Evolutionary conservation across 495 filamentous ascomycete species (phyloP), one percentile per base, ranked within the genome.

Genomic region (Xylaria venustula): DNA sequence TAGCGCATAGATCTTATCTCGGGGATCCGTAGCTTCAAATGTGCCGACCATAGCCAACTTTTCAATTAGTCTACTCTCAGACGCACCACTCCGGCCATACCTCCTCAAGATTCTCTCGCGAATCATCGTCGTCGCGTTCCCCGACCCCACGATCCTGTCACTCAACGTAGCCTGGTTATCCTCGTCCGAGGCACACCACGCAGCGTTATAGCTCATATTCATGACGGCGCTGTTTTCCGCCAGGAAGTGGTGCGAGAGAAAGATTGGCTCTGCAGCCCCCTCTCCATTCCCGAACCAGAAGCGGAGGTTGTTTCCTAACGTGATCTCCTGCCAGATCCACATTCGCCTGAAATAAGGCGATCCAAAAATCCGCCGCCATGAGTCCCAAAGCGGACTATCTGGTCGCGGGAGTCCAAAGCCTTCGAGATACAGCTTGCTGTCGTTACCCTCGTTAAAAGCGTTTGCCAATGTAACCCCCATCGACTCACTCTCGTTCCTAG

Each of bases 321-420:
- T 20, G 26, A 64, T 22, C 49, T 64, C 62, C 22, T 64, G 62
- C 17, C 37, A 12, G 19, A 64, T 54, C 62, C 62, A 64, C 30
- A 64, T 54, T 9, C 62, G 62, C 30, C 49, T 52, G 30, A 52
- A 52, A 23, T 52, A 52, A 34, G 49, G 49, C 30, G 30, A 34
- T 8, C 3, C 11, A n/a, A 52, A 52, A 9, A 52, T 5, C 1
- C 17, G 15, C 1, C 49, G 49, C 49, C 49, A 52, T 2, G 49
- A 52, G 7, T 52, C 49, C 49, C 49, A 52, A 37, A 52, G 49
- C 1, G 32, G 30, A 37, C 49, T 52, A 12, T 52, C 49, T 8
- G 2, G n/a, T 23, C 14, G 28, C 1, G 49, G 49, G 7, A 52
- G 49, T 28, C 49, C 49, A 15, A 52, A 52, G 30, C 49, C 22